Base-by-base conservation (phyloP, 805 yeast species). In the Wickerhamomyces bisporus region DNA sequence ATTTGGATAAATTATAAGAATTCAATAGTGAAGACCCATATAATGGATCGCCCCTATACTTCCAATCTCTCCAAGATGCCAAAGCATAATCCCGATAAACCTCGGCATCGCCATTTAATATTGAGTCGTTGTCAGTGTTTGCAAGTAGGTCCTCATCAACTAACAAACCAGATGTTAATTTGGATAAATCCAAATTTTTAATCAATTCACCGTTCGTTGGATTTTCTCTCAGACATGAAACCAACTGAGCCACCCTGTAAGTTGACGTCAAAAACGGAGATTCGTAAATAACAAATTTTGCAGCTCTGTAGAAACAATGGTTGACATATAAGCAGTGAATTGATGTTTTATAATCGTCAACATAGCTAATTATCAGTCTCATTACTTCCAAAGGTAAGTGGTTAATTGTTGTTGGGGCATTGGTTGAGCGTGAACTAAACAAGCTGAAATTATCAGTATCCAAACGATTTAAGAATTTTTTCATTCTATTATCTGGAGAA, bases 11-110 rank as follows among this genome's bases (percentile, higher is more conserved):
- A 11, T 38, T 52, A 32, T 50, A 53, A 1, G 65, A 57, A 46
- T 57, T 64, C 44, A 64, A 43, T 35, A 58, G 36, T 6, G 60
- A 48, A 4, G 68, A 56, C 1, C 73, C 67, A 52, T 81, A 81
- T 26, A 84, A 57, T 1, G 91, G 86, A 58, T 82, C 88, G 36
- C 73, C 74, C 44, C 86, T 71, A 51, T 72, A 81, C 52, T 86
- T 82, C 95, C 95, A 87, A 57, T 87, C 96, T 55, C 96, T 71
- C 96, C 96, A 87, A 9, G 91, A 82, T 0, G 95, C 95, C 35
- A 73, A 60, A 2, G 79, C 72, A 30, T 59, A 57, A 37, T 50
- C 55, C 30, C 44, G 25, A 13, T 48, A 35, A 16, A 36, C 15
- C 19, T 47, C 38, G 14, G 40, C 44, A 26, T 39, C 49, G 7